Evolutionary conservation across 345 rosid genomes (phyloP).

Genomic region (Salix arbutifolia): DNA sequence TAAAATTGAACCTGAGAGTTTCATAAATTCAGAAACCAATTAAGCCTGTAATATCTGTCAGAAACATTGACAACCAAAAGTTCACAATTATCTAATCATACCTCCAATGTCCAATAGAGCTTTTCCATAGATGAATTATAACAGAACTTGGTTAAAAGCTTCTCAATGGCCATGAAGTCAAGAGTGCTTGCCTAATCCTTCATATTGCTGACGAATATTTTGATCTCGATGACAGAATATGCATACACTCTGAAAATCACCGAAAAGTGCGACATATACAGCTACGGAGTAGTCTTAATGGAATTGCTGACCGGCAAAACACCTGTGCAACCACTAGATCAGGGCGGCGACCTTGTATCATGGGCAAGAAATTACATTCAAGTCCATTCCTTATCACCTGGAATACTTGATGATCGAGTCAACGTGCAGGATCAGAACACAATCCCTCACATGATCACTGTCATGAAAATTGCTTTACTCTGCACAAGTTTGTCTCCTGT

Average conservation of each 20-base stretch:
- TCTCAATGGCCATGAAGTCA: too few relatives aligned
- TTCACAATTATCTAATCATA: too few relatives aligned
- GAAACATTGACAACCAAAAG: too few relatives aligned
- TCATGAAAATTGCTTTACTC: conserved; percentile 65
- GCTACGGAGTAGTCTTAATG: conserved; percentile 73
- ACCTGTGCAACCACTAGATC: conserved; percentile 82
- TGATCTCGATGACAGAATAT: conserved; percentile 38
- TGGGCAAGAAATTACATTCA: conserved; percentile 55
- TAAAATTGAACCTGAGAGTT: not conserved
- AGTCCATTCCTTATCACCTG: conserved; percentile 48
- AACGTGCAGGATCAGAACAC: conserved; percentile 46
- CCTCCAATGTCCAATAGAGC: too few relatives aligned
- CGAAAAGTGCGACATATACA: conserved; percentile 82
- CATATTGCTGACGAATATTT: not conserved
- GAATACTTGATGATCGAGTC: conserved; percentile 54
- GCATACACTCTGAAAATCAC: conserved; percentile 89
- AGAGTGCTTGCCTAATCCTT: not conserved
- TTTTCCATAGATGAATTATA: too few relatives aligned
- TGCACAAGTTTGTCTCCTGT: conserved; percentile 69
- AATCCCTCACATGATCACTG: conserved; percentile 65
- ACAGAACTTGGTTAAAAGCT: too few relatives aligned
- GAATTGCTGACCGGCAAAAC: conserved; percentile 69
- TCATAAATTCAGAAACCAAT: not conserved
- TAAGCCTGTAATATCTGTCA: too few relatives aligned
- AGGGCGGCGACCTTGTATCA: conserved; percentile 88